Evolutionary conservation across 495 filamentous ascomycete species (phyloP).

Genomic region (Bathelium albidoporum): DNA sequence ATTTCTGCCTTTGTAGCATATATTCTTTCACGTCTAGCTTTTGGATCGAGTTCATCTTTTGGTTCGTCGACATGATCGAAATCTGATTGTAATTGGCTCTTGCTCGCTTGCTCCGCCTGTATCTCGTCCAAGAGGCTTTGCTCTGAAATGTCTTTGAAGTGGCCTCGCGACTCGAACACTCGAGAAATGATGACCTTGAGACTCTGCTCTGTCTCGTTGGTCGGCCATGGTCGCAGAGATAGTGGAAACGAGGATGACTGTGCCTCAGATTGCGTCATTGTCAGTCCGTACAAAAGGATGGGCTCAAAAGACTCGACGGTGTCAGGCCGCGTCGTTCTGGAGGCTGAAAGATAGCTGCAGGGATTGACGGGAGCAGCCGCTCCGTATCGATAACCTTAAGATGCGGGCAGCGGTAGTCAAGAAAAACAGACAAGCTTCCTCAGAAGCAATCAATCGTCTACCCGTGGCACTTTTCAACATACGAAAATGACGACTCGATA

Average conservation of each 20-base stretch:
- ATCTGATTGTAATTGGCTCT: not conserved
- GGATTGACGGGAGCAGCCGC: not conserved
- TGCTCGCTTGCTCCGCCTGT: constrained; percentile 36
- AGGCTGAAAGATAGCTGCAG: not conserved
- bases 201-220: constrained; percentile 6
- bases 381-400: not conserved
- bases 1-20: constrained; percentile 15
- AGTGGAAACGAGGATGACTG: not conserved
- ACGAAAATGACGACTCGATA: constrained; percentile 74
- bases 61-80: constrained; percentile 11
- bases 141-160: constrained; percentile 31
- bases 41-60: constrained; percentile 6
- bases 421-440: not conserved
- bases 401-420: no score
- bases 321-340: no score
- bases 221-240: constrained; percentile 26
- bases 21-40: not conserved
- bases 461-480: no score
- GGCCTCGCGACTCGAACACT: constrained; percentile 25
- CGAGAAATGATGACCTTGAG: constrained; percentile 22
- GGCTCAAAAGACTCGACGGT: no score
- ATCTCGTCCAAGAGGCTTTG: constrained; percentile 57
- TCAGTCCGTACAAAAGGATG: no score
- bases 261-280: not conserved
- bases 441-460: no score